phyloP scores from a whole-genome alignment of 495 filamentous ascomycete genomes.

The Letharia columbiana region DNA sequence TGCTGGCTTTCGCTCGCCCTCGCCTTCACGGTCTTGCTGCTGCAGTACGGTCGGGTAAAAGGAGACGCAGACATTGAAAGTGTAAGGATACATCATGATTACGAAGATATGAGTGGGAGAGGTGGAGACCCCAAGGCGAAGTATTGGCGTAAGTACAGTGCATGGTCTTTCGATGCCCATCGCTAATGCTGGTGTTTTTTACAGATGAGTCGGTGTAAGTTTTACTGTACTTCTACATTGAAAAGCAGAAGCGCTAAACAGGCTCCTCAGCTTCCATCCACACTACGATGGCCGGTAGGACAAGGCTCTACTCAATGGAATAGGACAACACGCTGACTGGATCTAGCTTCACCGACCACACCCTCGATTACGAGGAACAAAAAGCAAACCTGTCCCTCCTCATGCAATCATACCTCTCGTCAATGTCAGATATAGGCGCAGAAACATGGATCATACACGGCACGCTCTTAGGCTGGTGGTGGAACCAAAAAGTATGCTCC shows the following conservation, averaged over 20 bases:
- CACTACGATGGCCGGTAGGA: slow-evolving; percentile 55
- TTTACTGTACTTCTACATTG: background rate
- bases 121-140: slow-evolving; percentile 42
- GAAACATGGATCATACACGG: slow-evolving; percentile 61
- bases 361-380: slow-evolving; percentile 42
- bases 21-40: slow-evolving; percentile 10
- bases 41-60: slow-evolving; percentile 1
- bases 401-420: slow-evolving; percentile 47
- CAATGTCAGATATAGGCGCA: slow-evolving; percentile 47
- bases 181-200: slow-evolving; percentile 12
- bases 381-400: slow-evolving; percentile 40
- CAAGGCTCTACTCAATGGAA: slow-evolving; percentile 1
- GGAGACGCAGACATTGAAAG: slow-evolving; percentile 36
- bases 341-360: slow-evolving; percentile 36
- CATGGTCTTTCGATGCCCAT: slow-evolving; percentile 5
- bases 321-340: slow-evolving; percentile 1
- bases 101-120: slow-evolving; percentile 42
- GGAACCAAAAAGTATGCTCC: slow-evolving; percentile 45
- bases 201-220: slow-evolving; percentile 50
- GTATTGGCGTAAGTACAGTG: slow-evolving; percentile 48
- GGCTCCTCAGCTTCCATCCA: slow-evolving; percentile 43
- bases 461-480: slow-evolving; percentile 54
- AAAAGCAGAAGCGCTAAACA: slow-evolving; percentile 10
- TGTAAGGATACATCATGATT: slow-evolving; percentile 33
- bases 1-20: slow-evolving; percentile 13